A percentile compares a stretch with the other conserved stretches of the same genome.
phyloP scores from a whole-genome alignment of 305 asterid species.

The Solanum hybrid region DNA sequence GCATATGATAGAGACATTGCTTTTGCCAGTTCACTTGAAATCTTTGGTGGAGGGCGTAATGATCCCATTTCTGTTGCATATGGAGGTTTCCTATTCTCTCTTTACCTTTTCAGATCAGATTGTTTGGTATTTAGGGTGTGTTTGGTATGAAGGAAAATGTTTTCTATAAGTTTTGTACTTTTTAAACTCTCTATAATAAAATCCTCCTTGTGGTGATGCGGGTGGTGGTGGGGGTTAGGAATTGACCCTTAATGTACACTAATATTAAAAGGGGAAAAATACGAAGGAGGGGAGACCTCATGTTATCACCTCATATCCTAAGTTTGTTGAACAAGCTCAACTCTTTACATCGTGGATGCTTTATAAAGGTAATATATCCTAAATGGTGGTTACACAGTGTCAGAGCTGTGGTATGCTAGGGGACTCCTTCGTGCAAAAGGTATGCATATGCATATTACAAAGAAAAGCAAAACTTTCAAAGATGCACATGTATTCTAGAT shows the following conservation, averaged over 20 bases:
- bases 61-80: slow-evolving; percentile 75
- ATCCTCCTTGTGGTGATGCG: not conserved
- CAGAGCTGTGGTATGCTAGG: not conserved
- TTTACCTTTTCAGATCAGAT: not conserved
- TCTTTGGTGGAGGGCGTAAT: slow-evolving; percentile 73
- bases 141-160: not conserved
- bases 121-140: not conserved
- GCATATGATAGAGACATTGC: slow-evolving; percentile 83
- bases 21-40: slow-evolving; percentile 83
- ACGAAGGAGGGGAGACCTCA: not conserved
- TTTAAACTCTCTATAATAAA: not conserved
- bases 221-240: not conserved
- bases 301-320: not conserved
- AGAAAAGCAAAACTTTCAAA: not conserved
- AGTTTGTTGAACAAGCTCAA: not conserved
- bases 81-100: slow-evolving; percentile 54
- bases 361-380: not conserved
- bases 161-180: not conserved
- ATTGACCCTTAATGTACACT: not conserved
- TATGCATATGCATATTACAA: not conserved
- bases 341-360: not conserved
- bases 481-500: not conserved
- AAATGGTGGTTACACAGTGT: not conserved
- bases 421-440: not conserved
- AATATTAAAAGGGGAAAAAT: not conserved